These are phyloP conservation scores for Anthoceros angustus DNA, from an alignment of 225 moss, liverwort and hornwort species.

Conservation along the genomic window DNA sequence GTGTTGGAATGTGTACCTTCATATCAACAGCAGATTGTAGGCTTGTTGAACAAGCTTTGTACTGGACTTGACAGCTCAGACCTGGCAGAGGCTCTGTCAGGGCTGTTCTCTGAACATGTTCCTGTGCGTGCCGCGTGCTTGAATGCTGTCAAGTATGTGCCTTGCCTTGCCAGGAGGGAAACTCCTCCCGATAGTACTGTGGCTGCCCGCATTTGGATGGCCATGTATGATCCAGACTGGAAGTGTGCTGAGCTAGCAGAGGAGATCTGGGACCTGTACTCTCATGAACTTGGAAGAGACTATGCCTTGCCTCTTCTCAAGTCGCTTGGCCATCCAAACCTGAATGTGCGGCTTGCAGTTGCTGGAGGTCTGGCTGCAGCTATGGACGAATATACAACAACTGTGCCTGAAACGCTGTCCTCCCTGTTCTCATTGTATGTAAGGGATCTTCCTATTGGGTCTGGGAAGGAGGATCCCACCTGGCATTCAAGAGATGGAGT, in stretches of 20 bases:
- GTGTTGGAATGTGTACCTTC: constrained; percentile 72
- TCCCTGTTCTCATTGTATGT: constrained; percentile 56
- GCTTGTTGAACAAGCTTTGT: constrained; percentile 70
- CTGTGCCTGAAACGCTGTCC: constrained; percentile 65
- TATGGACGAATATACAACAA: constrained; percentile 64
- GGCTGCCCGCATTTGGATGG: constrained; percentile 68
- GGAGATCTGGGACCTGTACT: constrained; percentile 84
- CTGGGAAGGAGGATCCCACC: constrained; percentile 52
- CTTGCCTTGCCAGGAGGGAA: constrained; percentile 34
- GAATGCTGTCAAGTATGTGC: constrained; percentile 58
- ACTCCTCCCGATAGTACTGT: constrained; percentile 31
- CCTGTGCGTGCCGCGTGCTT: constrained; percentile 70
- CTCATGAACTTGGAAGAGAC: constrained; percentile 60
- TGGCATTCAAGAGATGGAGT: constrained; percentile 95
- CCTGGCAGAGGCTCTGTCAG: constrained; percentile 69
- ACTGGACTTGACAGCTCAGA: constrained; percentile 44
- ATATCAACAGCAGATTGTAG: constrained; percentile 45
- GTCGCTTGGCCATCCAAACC: constrained; percentile 60
- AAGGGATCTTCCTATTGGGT: constrained; percentile 49
- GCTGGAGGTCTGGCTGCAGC: constrained; percentile 82
- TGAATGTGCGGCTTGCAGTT: constrained; percentile 80
- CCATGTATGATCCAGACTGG: constrained; percentile 77
- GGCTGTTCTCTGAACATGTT: constrained; percentile 64
- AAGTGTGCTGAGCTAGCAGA: constrained; percentile 66
- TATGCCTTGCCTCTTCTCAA: constrained; percentile 57